Conservation (phyloP, 257 asterid species). For the Scutellaria barbata region DNA sequence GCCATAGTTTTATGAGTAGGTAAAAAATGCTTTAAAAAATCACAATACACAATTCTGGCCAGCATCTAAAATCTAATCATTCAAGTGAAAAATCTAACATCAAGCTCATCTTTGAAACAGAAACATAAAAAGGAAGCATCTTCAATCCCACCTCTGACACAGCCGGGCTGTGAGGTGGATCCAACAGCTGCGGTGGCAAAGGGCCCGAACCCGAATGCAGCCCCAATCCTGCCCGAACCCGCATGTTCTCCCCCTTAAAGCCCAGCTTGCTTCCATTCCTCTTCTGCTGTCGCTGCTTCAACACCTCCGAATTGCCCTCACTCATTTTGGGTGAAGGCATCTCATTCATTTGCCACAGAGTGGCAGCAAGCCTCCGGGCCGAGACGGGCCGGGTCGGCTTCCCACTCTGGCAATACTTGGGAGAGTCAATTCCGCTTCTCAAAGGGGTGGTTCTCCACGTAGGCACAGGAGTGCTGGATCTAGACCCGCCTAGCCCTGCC, state of each 20-base stretch:
- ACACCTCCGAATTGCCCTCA: slow-evolving; percentile 44
- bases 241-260: slow-evolving; percentile 47
- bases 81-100: neutral
- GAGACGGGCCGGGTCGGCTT: slow-evolving; percentile 71
- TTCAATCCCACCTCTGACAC: slow-evolving; percentile 56
- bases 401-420: slow-evolving; percentile 64
- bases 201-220: slow-evolving; percentile 45
- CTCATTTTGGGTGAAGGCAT: slow-evolving; percentile 67
- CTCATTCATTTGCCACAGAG: slow-evolving; percentile 92
- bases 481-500: slow-evolving; percentile 63
- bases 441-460: slow-evolving; percentile 70
- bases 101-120: neutral
- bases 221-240: too few relatives aligned
- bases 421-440: slow-evolving; percentile 62
- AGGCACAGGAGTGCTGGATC: slow-evolving; percentile 95
- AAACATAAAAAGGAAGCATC: neutral
- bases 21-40: neutral
- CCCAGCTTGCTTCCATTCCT: slow-evolving; percentile 39
- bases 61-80: neutral
- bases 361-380: slow-evolving; percentile 90
- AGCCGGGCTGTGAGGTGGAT: slow-evolving; percentile 83
- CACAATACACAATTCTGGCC: neutral
- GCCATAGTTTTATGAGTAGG: neutral
- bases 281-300: slow-evolving; percentile 45
- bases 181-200: slow-evolving; percentile 76